Evolutionary conservation across 306 rosid species (phyloP).

Genomic region (Medicago arabica): DNA sequence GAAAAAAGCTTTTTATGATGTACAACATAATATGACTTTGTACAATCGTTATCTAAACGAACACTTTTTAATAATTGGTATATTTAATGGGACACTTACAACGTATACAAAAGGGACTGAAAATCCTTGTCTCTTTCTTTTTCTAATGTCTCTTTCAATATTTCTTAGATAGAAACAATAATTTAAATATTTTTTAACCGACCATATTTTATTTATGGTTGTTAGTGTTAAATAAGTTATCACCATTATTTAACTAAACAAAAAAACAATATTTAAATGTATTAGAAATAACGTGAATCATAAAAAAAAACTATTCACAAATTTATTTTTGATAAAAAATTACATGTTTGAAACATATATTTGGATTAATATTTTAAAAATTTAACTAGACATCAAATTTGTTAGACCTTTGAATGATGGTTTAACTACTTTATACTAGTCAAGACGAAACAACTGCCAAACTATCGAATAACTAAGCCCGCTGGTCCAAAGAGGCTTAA

Average conservation of each 20-base stretch:
- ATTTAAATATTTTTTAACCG: neutral
- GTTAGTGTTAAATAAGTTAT: neutral
- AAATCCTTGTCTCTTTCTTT: neutral
- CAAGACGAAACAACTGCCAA: too few species aligned
- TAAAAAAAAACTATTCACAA: neutral
- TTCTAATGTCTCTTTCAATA: slow-evolving; percentile 19
- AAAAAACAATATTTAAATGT: neutral
- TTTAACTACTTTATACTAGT: too few species aligned
- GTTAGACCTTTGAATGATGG: too few species aligned
- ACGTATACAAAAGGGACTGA: slow-evolving; percentile 8
- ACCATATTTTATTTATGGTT: neutral
- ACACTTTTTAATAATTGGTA: slow-evolving; percentile 8
- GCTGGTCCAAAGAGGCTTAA: too few species aligned
- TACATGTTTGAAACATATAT: too few species aligned
- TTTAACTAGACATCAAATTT: too few species aligned
- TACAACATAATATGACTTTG: neutral
- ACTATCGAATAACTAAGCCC: too few species aligned
- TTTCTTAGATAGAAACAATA: neutral
- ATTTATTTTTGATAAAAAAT: too few species aligned
- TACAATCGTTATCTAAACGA: neutral
- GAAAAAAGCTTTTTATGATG: neutral
- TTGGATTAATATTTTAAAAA: too few species aligned
- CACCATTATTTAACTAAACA: neutral
- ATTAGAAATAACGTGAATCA: neutral
- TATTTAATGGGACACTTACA: slow-evolving; percentile 1